Conservation (phyloP, 179 eudicot species). For the Corrigiola litoralis region DNA sequence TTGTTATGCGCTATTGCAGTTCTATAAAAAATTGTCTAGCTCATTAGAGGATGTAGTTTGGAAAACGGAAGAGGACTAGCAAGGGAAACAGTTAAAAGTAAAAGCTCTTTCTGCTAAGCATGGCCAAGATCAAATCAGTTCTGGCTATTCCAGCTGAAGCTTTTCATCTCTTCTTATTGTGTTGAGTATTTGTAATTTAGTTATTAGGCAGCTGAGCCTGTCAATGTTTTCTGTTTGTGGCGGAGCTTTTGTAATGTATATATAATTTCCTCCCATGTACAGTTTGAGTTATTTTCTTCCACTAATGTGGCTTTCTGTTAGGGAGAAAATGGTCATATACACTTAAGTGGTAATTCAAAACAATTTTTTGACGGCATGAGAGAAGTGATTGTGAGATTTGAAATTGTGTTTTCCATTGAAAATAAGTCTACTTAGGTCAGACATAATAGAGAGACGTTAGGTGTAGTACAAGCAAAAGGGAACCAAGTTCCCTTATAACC, state of each 20-base stretch:
- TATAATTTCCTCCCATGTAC: not conserved
- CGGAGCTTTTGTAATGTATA: not conserved
- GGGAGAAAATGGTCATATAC: no score
- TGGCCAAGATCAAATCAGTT: not conserved
- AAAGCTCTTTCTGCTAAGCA: not conserved
- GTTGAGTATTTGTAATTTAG: not conserved
- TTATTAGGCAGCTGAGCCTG: not conserved
- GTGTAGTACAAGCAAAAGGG: no score
- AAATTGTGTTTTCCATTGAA: no score
- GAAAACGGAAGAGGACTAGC: conserved; percentile 95
- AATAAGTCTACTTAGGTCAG: no score
- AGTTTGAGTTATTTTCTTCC: no score
- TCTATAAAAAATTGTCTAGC: conserved; percentile 78
- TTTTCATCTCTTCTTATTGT: not conserved
- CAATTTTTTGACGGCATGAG: no score
- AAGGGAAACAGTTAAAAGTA: conserved; percentile 19
- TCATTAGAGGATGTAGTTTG: conserved; percentile 85
- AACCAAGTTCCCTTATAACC: no score
- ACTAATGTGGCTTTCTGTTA: no score
- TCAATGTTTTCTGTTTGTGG: conserved; percentile 1
- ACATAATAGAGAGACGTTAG: no score
- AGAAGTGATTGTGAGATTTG: no score
- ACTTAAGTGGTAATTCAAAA: no score
- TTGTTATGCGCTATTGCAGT: conserved; percentile 37
- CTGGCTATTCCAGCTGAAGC: not conserved